A percentile compares a stretch with the other conserved stretches of the same genome.
These are phyloP conservation scores for Gleditsia sinensis DNA, from an alignment of 306 rosid species.

Conservation along the genomic window DNA sequence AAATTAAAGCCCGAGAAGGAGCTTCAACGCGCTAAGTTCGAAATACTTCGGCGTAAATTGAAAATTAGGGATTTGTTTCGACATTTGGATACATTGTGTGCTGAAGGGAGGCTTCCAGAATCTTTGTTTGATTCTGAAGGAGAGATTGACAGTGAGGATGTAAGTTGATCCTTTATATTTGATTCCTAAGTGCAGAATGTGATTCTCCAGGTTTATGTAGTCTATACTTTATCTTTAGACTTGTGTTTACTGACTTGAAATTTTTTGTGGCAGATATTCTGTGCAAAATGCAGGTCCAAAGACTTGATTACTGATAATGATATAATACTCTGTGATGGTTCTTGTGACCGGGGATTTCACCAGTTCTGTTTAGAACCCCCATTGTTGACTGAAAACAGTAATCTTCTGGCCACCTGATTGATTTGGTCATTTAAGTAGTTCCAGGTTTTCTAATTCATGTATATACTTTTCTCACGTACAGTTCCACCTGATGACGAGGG, in stretches of 20 bases:
- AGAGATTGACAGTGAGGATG: slow-evolving; percentile 89
- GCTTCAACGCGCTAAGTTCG: slow-evolving; percentile 89
- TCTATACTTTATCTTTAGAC: background rate
- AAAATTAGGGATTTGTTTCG: slow-evolving; percentile 94
- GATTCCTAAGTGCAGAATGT: background rate
- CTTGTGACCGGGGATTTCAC: slow-evolving; percentile 81
- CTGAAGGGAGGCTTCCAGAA: slow-evolving; percentile 80
- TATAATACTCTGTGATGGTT: slow-evolving; percentile 77
- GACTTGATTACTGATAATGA: slow-evolving; percentile 57
- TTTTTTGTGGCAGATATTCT: slow-evolving; percentile 58
- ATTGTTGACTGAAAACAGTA: slow-evolving; percentile 75
- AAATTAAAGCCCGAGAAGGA: slow-evolving; percentile 96
- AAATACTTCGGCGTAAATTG: slow-evolving; percentile 80
- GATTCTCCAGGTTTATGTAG: background rate
- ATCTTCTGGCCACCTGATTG: slow-evolving; percentile 31
- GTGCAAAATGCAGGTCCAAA: slow-evolving; percentile 75
- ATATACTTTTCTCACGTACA: slow-evolving; percentile 33
- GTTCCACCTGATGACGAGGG: slow-evolving; percentile 72
- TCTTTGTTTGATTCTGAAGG: slow-evolving; percentile 89
- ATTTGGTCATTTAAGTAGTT: slow-evolving; percentile 14
- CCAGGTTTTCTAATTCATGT: slow-evolving; percentile 1
- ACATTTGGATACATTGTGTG: slow-evolving; percentile 78
- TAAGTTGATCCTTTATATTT: slow-evolving; percentile 50
- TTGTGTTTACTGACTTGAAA: slow-evolving; percentile 18
- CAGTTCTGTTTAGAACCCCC: slow-evolving; percentile 76